Evolutionary conservation across 306 rosid species (phyloP).

Genomic region (Malus orientalis): DNA sequence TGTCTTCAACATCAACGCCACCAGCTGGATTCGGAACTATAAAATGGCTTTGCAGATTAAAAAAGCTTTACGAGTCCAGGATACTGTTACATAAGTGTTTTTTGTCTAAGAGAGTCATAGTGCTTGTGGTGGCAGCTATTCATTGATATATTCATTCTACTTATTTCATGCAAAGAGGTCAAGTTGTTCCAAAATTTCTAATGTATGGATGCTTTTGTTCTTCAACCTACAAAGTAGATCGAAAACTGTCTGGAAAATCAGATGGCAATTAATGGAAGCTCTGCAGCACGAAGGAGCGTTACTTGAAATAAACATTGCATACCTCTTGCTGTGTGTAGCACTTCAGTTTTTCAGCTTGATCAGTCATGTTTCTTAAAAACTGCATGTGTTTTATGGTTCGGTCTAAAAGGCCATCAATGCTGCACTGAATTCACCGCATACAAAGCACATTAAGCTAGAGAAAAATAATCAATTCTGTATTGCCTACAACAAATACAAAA

Average conservation of each 20-base stretch:
- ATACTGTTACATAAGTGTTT: not conserved
- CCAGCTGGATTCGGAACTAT: not conserved
- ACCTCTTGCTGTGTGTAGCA: conserved; percentile 39
- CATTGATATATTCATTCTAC: too few species aligned
- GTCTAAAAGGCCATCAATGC: conserved; percentile 86
- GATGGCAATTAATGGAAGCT: too few species aligned
- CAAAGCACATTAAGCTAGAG: not conserved
- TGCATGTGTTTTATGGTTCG: conserved; percentile 70
- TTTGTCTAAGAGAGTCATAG: not conserved
- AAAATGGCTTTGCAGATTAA: not conserved
- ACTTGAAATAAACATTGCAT: not conserved
- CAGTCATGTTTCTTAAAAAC: conserved; percentile 50
- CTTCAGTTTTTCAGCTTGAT: conserved; percentile 64
- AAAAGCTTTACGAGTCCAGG: not conserved
- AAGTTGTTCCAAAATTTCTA: too few species aligned
- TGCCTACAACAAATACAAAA: not conserved
- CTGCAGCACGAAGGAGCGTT: too few species aligned
- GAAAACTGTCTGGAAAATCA: too few species aligned
- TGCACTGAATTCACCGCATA: conserved; percentile 48
- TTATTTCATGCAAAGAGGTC: too few species aligned
- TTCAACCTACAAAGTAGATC: too few species aligned
- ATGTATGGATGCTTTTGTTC: too few species aligned
- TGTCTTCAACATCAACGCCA: not conserved
- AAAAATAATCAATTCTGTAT: not conserved
- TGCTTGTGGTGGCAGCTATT: too few species aligned